Evolutionary conservation across 2,329 filamentous ascomycete species (phyloP), one percentile per base, ranked within the genome.

Genomic region (Cladosporium sp.): DNA sequence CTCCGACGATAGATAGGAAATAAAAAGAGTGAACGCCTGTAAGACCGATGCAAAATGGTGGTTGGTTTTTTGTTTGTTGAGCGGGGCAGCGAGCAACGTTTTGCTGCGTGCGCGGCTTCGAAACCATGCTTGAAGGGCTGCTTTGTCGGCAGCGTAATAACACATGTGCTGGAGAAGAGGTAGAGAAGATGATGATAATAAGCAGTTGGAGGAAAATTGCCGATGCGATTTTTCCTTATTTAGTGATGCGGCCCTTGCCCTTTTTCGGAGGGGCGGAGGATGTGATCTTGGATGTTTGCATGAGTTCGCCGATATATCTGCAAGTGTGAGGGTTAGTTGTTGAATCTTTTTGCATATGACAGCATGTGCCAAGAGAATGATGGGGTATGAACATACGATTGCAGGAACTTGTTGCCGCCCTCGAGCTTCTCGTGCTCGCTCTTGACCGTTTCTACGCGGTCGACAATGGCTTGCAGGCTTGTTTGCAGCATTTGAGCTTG

Each of bases 381-480:
- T 22, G 43, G 33, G 9, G 22, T 27, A 9, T 4, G 4, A 38
- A 71, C 73, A 49, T 63, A 77, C 74, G 74, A 76, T 69, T 97
- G 92, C 41, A 98, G 73, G 65, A 97, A 96, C 63, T 90, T 92
- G 77, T 98, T 98, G 69, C 96, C 91, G 68, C 80, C 93, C 69
- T 97, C 91, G 49, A 98, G 82, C 71, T 95, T 96, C 72, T 96
- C 89, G 66, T 98, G 91, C 66, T 97, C 92, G 60, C 87, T 85
- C 69, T 90, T 88, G 56, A 97, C 91, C 25, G 88, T 88, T 65
- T 98, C 93, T 67, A 97, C 94, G 45, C 90, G 86, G 69, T 95
- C 88, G 58, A 95, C 89, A 38, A 97, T 86, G 55, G 86, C 88
- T 54, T 94, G 78, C 29, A 98, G 81, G 22, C 89, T 95, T 48